Conservation (phyloP, 2,329 filamentous ascomycete genomes). For the Penicillium thymicola region DNA sequence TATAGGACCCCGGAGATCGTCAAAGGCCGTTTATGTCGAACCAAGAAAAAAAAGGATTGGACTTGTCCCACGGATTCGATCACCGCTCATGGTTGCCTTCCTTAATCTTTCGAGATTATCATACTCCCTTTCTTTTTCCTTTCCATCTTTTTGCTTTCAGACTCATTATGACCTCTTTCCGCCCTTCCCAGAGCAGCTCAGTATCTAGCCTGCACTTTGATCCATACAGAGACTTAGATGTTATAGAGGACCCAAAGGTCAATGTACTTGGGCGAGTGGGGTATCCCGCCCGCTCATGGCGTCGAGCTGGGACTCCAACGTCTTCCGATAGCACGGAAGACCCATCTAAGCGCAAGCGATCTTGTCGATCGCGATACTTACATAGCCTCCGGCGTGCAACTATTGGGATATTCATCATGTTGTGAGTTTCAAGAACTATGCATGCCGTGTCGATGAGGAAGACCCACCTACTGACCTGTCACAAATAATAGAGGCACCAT, state of each 20-base stretch:
- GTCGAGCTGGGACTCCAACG: slow-evolving; percentile 10
- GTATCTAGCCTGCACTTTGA: slow-evolving; percentile 13
- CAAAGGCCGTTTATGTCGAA: background rate
- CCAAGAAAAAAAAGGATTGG: background rate
- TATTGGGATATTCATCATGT: slow-evolving; percentile 32
- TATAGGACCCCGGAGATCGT: no score
- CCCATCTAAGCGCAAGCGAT: slow-evolving; percentile 9
- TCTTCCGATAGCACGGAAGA: slow-evolving; percentile 2
- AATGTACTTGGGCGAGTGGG: slow-evolving; percentile 11
- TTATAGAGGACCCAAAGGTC: background rate
- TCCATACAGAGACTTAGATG: slow-evolving; percentile 16
- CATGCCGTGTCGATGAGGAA: background rate
- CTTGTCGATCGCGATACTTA: slow-evolving; percentile 13
- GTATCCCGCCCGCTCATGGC: slow-evolving; percentile 14
- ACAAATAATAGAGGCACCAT: slow-evolving; percentile 35
- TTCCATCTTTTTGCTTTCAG: background rate
- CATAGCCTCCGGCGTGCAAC: slow-evolving; percentile 20
- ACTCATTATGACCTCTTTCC: slow-evolving; percentile 2
- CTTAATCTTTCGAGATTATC: background rate
- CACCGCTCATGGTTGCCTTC: slow-evolving; percentile 7
- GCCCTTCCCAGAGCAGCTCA: slow-evolving; percentile 4
- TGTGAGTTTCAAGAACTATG: slow-evolving; percentile 25
- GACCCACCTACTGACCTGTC: slow-evolving; percentile 2
- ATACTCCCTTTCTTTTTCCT: background rate
- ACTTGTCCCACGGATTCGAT: slow-evolving; percentile 9